Base-by-base conservation (phyloP, 202 grass and related monocot species). In the Zoysia matrella region DNA sequence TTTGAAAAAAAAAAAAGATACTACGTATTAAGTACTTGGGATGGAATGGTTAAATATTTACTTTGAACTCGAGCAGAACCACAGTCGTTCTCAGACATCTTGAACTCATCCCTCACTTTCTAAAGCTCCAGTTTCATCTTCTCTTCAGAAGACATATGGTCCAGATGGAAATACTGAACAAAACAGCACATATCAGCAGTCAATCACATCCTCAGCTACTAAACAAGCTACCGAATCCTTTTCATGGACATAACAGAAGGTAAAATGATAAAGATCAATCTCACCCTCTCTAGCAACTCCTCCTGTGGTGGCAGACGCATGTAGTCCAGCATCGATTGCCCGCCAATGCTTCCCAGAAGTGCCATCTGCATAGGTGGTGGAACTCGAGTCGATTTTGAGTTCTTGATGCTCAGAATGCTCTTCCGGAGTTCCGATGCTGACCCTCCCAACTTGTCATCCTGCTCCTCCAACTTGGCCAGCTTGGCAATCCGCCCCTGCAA, bases 81-180 rank as follows among this genome's bases (percentile, higher is more conserved):
- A 77, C 93, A 96, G 84, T 99, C 91, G 13, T 89, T 94, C 75
- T 99, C 97, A 0, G 93, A 94, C 97, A 96, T 90, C 82, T 96
- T 99, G 81, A 99, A 96, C 81, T 96, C 93, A n/a, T 99, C 89
- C 79, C 97, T 92, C 36, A 92, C 93, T 77, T 70, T 88, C 72
- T 94, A 80, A 65, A 99, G 93, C 72, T 94, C 89, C 45, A 46
- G 5, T 46, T 46, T 46, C 45, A 46, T 5, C 45, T 96, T 96
- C 81, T 96, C 97, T 57, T 90, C 97, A 0, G 93, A 91, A 54
- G 97, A 99, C 91, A 96, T 30, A 30, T 94, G 85, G 72, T 99
- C 93, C 6, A 87, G 96, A 94, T 94, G 93, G 57, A 96, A 96
- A 94, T 90, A 99, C 96, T 99, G 82, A 73, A 75, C 46, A 78